These are phyloP conservation scores for Perilla frutescens DNA, from an alignment of 257 asterid species.

Conservation along the genomic window DNA sequence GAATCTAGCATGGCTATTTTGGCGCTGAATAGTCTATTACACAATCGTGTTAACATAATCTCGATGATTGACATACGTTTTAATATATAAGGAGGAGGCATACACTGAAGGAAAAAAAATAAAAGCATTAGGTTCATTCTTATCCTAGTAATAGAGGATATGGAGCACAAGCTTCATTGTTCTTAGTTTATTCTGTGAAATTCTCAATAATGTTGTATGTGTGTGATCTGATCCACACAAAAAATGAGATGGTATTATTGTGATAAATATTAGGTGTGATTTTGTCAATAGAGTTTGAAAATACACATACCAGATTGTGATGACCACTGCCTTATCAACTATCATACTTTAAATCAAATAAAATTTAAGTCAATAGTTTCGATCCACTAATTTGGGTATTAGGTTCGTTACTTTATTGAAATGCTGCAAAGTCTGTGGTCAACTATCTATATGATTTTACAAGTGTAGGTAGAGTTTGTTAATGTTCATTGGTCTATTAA, in stretches of 20 bases:
- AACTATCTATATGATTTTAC: background rate
- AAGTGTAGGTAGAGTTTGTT: too few species aligned
- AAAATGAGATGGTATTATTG: slow-evolving; percentile 25
- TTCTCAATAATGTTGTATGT: too few species aligned
- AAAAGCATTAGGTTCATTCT: too few species aligned
- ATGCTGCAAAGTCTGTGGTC: background rate
- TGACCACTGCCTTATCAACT: slow-evolving; percentile 28
- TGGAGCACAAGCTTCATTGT: too few species aligned
- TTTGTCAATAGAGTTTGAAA: background rate
- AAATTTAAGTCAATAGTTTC: background rate
- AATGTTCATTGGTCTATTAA: too few species aligned
- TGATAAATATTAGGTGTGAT: slow-evolving; percentile 6
- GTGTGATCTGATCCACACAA: slow-evolving; percentile 40
- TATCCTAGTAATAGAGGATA: too few species aligned
- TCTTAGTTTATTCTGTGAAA: too few species aligned
- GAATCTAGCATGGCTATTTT: background rate
- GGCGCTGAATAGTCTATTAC: too few species aligned
- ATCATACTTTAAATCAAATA: slow-evolving; percentile 9
- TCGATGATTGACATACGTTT: too few species aligned
- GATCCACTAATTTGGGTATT: background rate
- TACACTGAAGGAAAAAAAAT: too few species aligned
- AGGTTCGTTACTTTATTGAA: background rate
- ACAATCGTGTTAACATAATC: too few species aligned
- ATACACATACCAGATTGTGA: slow-evolving; percentile 20
- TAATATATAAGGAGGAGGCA: too few species aligned